phyloP scores from a whole-genome alignment of 1,139 yeast species.

The Yamadazyma diospyri region DNA sequence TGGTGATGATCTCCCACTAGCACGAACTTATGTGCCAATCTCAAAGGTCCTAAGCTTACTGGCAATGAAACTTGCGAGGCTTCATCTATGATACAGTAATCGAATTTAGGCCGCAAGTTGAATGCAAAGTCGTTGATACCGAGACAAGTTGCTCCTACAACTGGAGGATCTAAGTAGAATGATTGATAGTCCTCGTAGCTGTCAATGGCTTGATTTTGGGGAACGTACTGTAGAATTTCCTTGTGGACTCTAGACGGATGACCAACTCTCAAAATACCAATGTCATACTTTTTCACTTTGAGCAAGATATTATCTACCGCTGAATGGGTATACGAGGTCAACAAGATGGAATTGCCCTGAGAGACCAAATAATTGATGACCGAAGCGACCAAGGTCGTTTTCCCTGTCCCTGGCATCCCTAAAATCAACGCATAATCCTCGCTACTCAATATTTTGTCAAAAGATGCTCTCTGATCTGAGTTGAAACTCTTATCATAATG shows the following conservation, averaged over 20 bases:
- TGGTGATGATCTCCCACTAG: slow-evolving; percentile 95
- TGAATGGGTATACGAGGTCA: slow-evolving; percentile 89
- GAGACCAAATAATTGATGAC: slow-evolving; percentile 59
- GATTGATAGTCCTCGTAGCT: slow-evolving; percentile 41
- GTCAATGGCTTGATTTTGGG: slow-evolving; percentile 38
- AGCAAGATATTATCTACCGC: slow-evolving; percentile 91
- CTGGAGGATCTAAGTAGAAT: slow-evolving; percentile 54
- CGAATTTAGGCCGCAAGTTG: slow-evolving; percentile 56
- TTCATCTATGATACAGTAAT: slow-evolving; percentile 92
- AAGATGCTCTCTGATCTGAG: slow-evolving; percentile 66
- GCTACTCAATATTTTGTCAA: slow-evolving; percentile 59
- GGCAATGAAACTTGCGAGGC: slow-evolving; percentile 96
- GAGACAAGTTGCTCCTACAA: slow-evolving; percentile 87
- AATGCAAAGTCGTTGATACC: slow-evolving; percentile 68
- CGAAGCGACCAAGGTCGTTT: slow-evolving; percentile 86
- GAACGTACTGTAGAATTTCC: slow-evolving; percentile 52
- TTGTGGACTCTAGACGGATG: slow-evolving; percentile 56
- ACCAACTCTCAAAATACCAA: slow-evolving; percentile 61
- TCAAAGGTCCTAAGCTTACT: slow-evolving; percentile 79
- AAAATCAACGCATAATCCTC: slow-evolving; percentile 75
- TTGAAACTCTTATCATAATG: slow-evolving; percentile 38
- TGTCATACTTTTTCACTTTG: slow-evolving; percentile 51
- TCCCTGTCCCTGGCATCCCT: slow-evolving; percentile 99
- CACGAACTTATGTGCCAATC: slow-evolving; percentile 73
- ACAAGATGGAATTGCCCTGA: slow-evolving; percentile 62